A percentile compares a stretch with the other conserved stretches of the same genome.
phyloP scores from a whole-genome alignment of 225 moss, liverwort and hornwort species.

The Polytrichum formosum region DNA sequence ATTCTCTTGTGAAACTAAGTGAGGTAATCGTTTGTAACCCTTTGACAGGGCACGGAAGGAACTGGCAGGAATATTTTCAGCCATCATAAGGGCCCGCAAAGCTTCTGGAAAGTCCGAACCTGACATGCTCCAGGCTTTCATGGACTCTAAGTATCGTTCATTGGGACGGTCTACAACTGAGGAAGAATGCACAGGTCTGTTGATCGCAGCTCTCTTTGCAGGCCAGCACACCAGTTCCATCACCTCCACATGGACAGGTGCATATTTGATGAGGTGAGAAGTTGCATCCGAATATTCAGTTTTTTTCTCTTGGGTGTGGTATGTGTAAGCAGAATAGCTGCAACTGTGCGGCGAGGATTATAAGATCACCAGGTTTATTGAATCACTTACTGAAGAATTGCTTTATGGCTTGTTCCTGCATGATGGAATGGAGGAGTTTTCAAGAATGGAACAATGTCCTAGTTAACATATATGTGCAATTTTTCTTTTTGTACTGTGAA shows the following conservation, averaged over 20 bases:
- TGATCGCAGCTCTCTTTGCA: slow-evolving; percentile 97
- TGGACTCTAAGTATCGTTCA: slow-evolving; percentile 87
- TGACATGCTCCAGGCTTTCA: slow-evolving; percentile 97
- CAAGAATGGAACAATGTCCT: no score
- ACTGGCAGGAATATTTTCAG: slow-evolving; percentile 69
- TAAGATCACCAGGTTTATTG: no score
- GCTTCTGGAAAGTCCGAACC: slow-evolving; percentile 68
- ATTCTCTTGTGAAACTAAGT: not conserved
- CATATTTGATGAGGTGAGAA: slow-evolving; percentile 79
- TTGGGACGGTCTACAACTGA: slow-evolving; percentile 82
- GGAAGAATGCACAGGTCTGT: slow-evolving; percentile 77
- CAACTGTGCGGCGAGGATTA: no score
- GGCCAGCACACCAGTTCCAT: slow-evolving; percentile 99
- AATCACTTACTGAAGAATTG: no score
- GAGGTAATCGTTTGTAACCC: not conserved
- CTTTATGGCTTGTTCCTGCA: no score
- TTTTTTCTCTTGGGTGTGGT: no score
- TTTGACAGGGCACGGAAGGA: slow-evolving; percentile 69
- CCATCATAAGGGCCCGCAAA: slow-evolving; percentile 69
- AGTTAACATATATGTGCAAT: no score
- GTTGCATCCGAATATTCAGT: no score
- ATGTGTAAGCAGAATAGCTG: no score
- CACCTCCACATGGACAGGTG: slow-evolving; percentile 92
- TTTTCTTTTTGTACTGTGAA: no score
- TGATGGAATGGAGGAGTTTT: no score